These are phyloP conservation scores for Aspergillus biplanus DNA, from an alignment of 495 filamentous ascomycete species.

Conservation along the genomic window DNA sequence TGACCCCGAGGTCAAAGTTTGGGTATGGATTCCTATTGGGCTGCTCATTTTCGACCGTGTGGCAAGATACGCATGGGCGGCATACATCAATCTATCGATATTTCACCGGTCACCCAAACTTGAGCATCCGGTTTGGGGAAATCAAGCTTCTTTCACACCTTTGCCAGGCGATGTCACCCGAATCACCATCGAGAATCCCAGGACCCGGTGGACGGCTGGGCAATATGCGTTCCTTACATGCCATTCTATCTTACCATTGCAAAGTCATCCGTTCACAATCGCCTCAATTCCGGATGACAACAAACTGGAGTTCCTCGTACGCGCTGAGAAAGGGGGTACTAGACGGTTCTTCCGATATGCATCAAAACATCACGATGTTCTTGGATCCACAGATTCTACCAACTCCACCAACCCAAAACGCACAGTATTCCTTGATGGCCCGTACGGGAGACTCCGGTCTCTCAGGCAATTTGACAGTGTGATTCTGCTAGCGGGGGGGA, in stretches of 20 bases:
- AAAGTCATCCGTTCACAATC: slow-evolving; percentile 85
- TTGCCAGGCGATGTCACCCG: slow-evolving; percentile 66
- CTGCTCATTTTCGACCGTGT: slow-evolving; percentile 72
- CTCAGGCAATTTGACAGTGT: slow-evolving; percentile 61
- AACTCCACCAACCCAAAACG: slow-evolving; percentile 34
- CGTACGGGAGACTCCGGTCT: slow-evolving; percentile 54
- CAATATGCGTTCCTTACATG: slow-evolving; percentile 80
- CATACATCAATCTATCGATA: slow-evolving; percentile 69
- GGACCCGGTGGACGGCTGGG: slow-evolving; percentile 73
- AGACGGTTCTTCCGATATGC: slow-evolving; percentile 66
- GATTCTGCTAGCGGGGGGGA: slow-evolving; percentile 64
- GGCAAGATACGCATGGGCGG: slow-evolving; percentile 51
- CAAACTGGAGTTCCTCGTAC: slow-evolving; percentile 71
- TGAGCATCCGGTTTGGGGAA: slow-evolving; percentile 30
- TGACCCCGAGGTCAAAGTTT: slow-evolving; percentile 52
- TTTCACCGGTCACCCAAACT: slow-evolving; percentile 46
- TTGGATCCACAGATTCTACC: slow-evolving; percentile 15
- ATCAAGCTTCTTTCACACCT: slow-evolving; percentile 63
- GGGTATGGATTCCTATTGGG: slow-evolving; percentile 76
- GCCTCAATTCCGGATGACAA: slow-evolving; percentile 60
- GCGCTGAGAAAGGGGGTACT: slow-evolving; percentile 73
- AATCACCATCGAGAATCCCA: slow-evolving; percentile 68
- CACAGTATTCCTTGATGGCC: slow-evolving; percentile 50
- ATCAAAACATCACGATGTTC: slow-evolving; percentile 42
- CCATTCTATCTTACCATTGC: slow-evolving; percentile 66